phyloP scores from a whole-genome alignment of 768 basidiomycete species.

The Leccinum longicurvipes region DNA sequence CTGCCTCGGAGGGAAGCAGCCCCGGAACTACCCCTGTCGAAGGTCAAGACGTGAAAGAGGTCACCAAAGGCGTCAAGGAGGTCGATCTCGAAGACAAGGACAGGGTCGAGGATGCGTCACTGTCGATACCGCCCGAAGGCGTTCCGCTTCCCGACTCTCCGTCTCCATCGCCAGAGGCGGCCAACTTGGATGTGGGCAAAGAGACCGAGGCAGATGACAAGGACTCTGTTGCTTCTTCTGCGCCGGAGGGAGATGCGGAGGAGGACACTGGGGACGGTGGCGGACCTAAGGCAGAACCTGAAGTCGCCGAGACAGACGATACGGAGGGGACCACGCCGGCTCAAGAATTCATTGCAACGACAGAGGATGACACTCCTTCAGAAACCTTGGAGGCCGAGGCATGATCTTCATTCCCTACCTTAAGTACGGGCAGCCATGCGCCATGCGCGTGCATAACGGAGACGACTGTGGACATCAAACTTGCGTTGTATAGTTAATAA shows the following conservation, averaged over 20 bases:
- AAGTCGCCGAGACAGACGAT: conserved; percentile 2
- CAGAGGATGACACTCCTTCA: conserved; percentile 7
- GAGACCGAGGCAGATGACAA: conserved; percentile 8
- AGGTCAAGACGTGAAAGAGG: conserved; percentile 59
- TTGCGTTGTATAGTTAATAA: conserved; percentile 6
- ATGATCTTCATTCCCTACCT: conserved; percentile 13
- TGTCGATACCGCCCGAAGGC: conserved; percentile 29
- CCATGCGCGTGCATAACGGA: neutral
- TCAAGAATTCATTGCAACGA: conserved; percentile 1
- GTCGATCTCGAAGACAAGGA: conserved; percentile 54
- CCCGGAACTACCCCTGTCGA: conserved; percentile 25
- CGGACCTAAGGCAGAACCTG: conserved; percentile 1
- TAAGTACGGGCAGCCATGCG: conserved; percentile 24
- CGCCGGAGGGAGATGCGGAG: conserved; percentile 1
- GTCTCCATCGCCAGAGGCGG: conserved; percentile 18
- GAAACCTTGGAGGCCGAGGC: conserved; percentile 20
- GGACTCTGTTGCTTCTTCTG: conserved; percentile 27
- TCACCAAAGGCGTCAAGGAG: conserved; percentile 66
- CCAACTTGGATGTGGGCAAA: conserved; percentile 3
- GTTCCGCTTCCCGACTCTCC: conserved; percentile 41
- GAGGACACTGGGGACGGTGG: conserved; percentile 4
- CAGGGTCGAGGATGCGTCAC: conserved; percentile 7
- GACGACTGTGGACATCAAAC: neutral
- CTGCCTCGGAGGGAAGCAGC: conserved; percentile 18
- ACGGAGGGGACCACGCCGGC: neutral